Percentiles rank a stretch among this genome's conserved stretches.
Conservation (phyloP, 768 basidiomycete genomes). For the Clavulina sp. region DNA sequence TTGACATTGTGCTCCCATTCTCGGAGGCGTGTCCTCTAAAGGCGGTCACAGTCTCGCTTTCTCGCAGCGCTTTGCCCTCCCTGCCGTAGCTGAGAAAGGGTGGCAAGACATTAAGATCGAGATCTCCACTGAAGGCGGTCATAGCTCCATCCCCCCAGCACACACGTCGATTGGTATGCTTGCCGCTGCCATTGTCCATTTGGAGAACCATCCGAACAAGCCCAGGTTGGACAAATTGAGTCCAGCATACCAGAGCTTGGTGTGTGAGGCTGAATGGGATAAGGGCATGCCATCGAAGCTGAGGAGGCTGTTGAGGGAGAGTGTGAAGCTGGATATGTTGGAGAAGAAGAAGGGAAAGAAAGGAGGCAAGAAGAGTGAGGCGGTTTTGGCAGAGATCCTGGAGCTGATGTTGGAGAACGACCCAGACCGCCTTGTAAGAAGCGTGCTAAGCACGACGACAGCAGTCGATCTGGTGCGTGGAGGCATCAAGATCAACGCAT, state of each 20-base stretch:
- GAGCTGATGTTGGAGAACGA: not conserved
- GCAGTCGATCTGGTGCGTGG: slow-evolving; percentile 44
- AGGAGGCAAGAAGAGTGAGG: not conserved
- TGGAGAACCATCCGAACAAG: slow-evolving; percentile 43
- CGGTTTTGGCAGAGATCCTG: slow-evolving; percentile 20
- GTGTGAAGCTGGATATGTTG: slow-evolving; percentile 20
- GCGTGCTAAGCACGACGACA: slow-evolving; percentile 50
- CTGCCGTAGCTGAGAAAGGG: slow-evolving; percentile 61
- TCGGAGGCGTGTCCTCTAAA: not conserved
- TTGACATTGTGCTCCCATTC: not conserved
- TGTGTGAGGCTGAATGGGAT: slow-evolving; percentile 49
- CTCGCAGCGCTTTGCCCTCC: slow-evolving; percentile 42
- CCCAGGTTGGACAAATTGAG: slow-evolving; percentile 34
- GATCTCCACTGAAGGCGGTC: slow-evolving; percentile 57
- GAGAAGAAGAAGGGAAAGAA: slow-evolving; percentile 26
- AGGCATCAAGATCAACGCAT: slow-evolving; percentile 47
- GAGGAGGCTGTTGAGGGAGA: slow-evolving; percentile 26
- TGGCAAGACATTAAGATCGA: slow-evolving; percentile 43
- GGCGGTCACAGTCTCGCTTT: slow-evolving; percentile 32
- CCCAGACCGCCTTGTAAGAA: not conserved
- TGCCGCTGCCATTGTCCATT: slow-evolving; percentile 43
- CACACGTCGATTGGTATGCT: slow-evolving; percentile 75
- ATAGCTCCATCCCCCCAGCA: slow-evolving; percentile 64
- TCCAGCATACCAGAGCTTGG: slow-evolving; percentile 39
- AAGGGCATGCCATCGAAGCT: slow-evolving; percentile 33